Conservation (phyloP, 2,329 filamentous ascomycete genomes). For the Ophiostoma fasciatum region DNA sequence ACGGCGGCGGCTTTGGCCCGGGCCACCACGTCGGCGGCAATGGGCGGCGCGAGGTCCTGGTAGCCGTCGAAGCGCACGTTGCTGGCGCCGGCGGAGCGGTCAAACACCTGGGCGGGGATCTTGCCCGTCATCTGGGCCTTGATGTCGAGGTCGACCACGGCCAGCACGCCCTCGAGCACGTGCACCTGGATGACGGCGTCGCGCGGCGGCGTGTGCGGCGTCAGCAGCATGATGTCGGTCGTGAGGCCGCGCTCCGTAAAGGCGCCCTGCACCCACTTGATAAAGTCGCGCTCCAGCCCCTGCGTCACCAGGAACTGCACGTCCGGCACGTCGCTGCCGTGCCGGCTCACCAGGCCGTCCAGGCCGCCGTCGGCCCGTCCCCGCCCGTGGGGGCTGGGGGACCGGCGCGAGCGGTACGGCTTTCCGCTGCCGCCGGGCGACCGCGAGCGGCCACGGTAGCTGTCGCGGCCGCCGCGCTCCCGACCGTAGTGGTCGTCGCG, state of each 20-base stretch:
- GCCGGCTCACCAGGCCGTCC: conserved; percentile 28
- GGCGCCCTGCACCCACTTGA: conserved; percentile 64
- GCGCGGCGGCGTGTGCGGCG: conserved; percentile 54
- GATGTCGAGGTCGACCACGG: conserved; percentile 62
- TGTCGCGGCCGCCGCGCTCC: conserved; percentile 24
- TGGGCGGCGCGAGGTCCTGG: conserved; percentile 59
- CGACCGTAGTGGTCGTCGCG: conserved; percentile 44
- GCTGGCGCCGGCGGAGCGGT: conserved; percentile 56
- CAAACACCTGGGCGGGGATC: conserved; percentile 73
- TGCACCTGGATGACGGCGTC: conserved; percentile 71
- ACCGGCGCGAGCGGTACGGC: conserved; percentile 47
- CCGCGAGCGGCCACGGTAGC: conserved; percentile 48
- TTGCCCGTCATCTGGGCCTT: conserved; percentile 55
- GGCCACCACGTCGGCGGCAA: conserved; percentile 68
- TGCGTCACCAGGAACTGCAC: conserved; percentile 77
- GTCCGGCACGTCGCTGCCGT: conserved; percentile 66
- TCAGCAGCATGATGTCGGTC: conserved; percentile 66
- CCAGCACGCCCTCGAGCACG: conserved; percentile 76
- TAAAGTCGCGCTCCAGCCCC: conserved; percentile 63
- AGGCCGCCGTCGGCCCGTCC: conserved; percentile 26
- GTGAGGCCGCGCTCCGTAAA: conserved; percentile 60
- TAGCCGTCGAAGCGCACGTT: conserved; percentile 83
- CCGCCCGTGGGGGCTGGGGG: conserved; percentile 47
- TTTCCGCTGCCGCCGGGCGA: conserved; percentile 43
- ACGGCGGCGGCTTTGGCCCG: conserved; percentile 42